Base-by-base conservation (phyloP, 805 yeast species). In the Wickerhamomyces canadensis region DNA sequence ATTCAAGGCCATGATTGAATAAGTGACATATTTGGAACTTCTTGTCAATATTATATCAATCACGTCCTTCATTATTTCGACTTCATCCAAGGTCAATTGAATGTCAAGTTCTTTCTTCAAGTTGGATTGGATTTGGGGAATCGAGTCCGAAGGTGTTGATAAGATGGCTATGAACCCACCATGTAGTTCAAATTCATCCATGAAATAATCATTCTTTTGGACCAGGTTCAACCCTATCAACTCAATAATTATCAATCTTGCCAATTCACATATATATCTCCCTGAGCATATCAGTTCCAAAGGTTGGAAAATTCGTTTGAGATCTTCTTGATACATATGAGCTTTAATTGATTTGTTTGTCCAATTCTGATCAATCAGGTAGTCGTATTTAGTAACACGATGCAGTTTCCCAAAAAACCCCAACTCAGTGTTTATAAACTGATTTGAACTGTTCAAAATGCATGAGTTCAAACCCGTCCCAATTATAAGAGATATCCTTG, bases 381-480 rank as follows among this genome's bases (percentile, higher is more conserved):
- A 34, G 47, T 70, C 76, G 47, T 61, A 67, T 37, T 57, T 61
- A 14, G 65, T 69, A 9, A 68, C 51, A 17, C 60, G 46, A 4
- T 43, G 43, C 43, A 63, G 45, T 5, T 61, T 55, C 4, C 80
- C 82, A 52, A 76, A 76, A 34, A 74, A 65, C 3, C 81, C 74
- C 22, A 75, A 49, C 45, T 78, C 84, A n/a, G 72, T 58, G 54
- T 78, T 78, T 33, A 67, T 43, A 17, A 76, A 54, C 2, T 42
- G 34, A 9, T 54, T 43, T 7, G 6, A 17, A 4, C 46, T 47
- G 23, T 60, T 54, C 19, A 15, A 62, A 48, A 60, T 75, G 62
- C 58, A 75, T 25, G 75, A 55, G 47, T 81, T 81, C 36, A 76
- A 56, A 1, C 89, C 89, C 3, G 89, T 81, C 1, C 89, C 88